Conservation (phyloP, 495 filamentous ascomycete species). For the Hypoxylon cercidicola region DNA sequence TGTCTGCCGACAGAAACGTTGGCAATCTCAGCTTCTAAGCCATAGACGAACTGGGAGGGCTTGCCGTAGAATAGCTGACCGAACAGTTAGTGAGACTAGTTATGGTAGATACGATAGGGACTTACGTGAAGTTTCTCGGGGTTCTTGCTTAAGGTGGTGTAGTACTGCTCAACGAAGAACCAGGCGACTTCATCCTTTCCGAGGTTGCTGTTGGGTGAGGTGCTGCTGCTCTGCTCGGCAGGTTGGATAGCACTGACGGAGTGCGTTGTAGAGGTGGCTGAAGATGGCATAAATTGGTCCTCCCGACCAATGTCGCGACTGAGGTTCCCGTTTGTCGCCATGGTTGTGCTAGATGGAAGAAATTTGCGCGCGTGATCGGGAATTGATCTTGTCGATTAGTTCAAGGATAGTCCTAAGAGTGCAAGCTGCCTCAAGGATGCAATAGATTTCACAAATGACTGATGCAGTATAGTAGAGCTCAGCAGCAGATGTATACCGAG, state of each 20-base stretch:
- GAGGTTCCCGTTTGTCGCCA: conserved; percentile 62
- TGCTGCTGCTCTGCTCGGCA: conserved; percentile 30
- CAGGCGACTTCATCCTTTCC: conserved; percentile 93
- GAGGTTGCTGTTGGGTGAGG: conserved; percentile 42
- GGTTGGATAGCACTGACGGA: conserved; percentile 24
- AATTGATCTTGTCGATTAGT: conserved; percentile 20
- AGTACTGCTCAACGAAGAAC: conserved; percentile 99
- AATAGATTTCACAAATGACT: conserved; percentile 18
- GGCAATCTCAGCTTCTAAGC: conserved; percentile 86
- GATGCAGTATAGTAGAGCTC: conserved; percentile 15
- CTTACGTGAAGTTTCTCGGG: conserved; percentile 92
- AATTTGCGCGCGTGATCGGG: conserved; percentile 36
- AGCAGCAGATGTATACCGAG: conserved; percentile 11
- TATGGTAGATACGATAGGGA: conserved; percentile 20
- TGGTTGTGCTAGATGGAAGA: conserved; percentile 47
- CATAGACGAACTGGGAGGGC: conserved; percentile 82
- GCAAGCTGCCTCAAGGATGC: conserved; percentile 17
- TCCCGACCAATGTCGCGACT: conserved; percentile 49
- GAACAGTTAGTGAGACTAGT: conserved; percentile 6
- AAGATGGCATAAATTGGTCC: conserved; percentile 47
- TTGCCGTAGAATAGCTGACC: conserved; percentile 81
- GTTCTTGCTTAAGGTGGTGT: conserved; percentile 92
- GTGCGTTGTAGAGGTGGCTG: conserved; percentile 37
- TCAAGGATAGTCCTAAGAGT: conserved; percentile 10
- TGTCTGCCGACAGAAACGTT: conserved; percentile 83